Evolutionary conservation across 805 yeast genomes (phyloP), one percentile per base, ranked within the genome.

Genomic region (Kodamaea laetipori): DNA sequence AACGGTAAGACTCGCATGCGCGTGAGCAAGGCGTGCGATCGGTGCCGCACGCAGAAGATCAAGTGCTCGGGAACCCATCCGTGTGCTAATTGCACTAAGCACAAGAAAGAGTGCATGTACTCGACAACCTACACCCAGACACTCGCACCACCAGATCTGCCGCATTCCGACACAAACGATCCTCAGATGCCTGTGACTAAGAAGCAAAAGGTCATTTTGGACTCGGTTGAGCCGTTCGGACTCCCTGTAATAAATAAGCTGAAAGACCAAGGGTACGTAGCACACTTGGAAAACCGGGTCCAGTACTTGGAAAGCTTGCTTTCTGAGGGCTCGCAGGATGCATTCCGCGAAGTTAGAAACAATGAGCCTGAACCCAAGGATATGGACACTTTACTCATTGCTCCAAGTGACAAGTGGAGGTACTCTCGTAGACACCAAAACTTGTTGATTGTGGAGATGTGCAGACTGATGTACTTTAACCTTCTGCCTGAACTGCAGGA

Each of bases 61-160:
- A 80, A 80, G 51, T 80, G 85, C 55, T 69, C 78, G 39, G 83
- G 83, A 4, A 63, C 67, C 11, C 50, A 49, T 33, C 84, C 84
- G 7, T 80, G 85, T 48, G 45, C 48, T 4, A 67, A 73, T 5
- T 80, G 85, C 56, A 45, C 55, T 6, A 63, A 65, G 51, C 69
- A 63, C 41, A 61, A 55, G 37, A 56, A 55, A 31, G 63, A 57
- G n/a, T 72, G 77, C 49, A 46, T 51, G n/a, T 69, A 54, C 41
- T 28, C 45, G 23, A 43, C 48, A 26, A 46, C 39, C n/a, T 44
- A 37, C 15, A 37, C 37, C 4, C 45, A 42, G 13, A 16, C 40
- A 8, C 16, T 35, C 6, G 26, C 13, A 4, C 35, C 19, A 21
- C 33, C 38, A 10, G 37, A 25, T 8, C 37, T 28, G 36, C 40